Evolutionary conservation across 2,329 filamentous ascomycete genomes (phyloP), one percentile per base, ranked within the genome.

Genomic region (Alternaria brassicae): DNA sequence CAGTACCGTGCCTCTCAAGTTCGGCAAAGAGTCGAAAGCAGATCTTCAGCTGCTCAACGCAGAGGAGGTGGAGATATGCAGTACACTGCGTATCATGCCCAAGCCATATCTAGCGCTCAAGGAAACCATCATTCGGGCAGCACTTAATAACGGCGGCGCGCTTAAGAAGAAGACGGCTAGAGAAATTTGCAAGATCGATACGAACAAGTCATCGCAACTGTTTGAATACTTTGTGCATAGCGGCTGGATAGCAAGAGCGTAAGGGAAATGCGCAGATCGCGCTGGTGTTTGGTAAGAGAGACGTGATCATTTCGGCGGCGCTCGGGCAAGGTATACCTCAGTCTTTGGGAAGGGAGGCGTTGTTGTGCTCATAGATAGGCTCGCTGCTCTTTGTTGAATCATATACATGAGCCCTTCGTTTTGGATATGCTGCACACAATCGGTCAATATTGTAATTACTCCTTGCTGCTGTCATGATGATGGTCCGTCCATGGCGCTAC

Each of bases 101-200:
- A 99, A 99, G 81, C 92, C 95, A 1, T 99, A 97, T 77, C 80
- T 97, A 5, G 92, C 92, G 73, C 92, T 98, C 78, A 99, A 99
- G 79, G 93, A 97, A 76, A 89, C 91, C 61, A 83, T 98, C n/a
- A 79, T 98, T 52, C 91, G 92, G 70, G 94, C 98, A 75, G 92
- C 94, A 0, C 86, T 97, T 76, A 95, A 94, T 79, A 89, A 89
- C 58, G 94, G 95, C 58, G 95, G 95, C 1, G 86, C 85, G 12
- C 80, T 99, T 7, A 98, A 97, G 83, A 97, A 95, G 85, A 98
- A 97, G 80, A 89, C 94, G 68, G 93, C 93, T 2, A 91, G 90
- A 74, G 91, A 96, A 73, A 89, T 98, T 25, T 93, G 91, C 73
- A 86, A 84, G 75, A 85, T 98, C 52, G 94, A 98, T 72, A 86